These are phyloP conservation scores for Lentinula lateritia DNA, from an alignment of 768 basidiomycete genomes.

Conservation along the genomic window DNA sequence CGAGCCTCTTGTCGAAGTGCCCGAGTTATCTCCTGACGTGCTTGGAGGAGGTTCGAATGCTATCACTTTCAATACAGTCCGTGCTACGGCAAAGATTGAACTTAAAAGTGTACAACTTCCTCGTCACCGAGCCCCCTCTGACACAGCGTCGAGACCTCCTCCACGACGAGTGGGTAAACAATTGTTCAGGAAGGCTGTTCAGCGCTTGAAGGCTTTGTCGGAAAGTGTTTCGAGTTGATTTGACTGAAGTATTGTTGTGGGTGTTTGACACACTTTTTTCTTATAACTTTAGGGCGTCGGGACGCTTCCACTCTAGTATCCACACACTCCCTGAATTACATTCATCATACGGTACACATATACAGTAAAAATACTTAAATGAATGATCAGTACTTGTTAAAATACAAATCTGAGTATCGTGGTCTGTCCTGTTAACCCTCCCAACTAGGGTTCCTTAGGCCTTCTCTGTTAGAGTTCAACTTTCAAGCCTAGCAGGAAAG, in stretches of 20 bases:
- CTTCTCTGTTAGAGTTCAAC: too few species aligned
- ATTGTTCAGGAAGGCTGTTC: constrained; percentile 33
- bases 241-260: not conserved
- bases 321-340: not conserved
- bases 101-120: not conserved
- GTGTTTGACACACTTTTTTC: constrained; percentile 3
- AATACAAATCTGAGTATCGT: too few species aligned
- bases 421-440: too few species aligned
- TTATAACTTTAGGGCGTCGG: not conserved
- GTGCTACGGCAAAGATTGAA: not conserved
- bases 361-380: not conserved
- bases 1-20: constrained; percentile 36
- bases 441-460: too few species aligned
- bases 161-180: constrained; percentile 19
- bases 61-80: not conserved
- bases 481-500: too few species aligned
- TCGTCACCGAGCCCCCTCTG: constrained; percentile 6
- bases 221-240: constrained; percentile 18
- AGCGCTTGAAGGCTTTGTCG: constrained; percentile 30
- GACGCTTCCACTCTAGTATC: not conserved
- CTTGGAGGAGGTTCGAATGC: not conserved
- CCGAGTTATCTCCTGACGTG: constrained; percentile 35
- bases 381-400: too few species aligned
- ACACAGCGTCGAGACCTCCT: constrained; percentile 13
- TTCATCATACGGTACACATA: not conserved